phyloP scores from a whole-genome alignment of 164 flowering plant species.

The Vitis amurensis region DNA sequence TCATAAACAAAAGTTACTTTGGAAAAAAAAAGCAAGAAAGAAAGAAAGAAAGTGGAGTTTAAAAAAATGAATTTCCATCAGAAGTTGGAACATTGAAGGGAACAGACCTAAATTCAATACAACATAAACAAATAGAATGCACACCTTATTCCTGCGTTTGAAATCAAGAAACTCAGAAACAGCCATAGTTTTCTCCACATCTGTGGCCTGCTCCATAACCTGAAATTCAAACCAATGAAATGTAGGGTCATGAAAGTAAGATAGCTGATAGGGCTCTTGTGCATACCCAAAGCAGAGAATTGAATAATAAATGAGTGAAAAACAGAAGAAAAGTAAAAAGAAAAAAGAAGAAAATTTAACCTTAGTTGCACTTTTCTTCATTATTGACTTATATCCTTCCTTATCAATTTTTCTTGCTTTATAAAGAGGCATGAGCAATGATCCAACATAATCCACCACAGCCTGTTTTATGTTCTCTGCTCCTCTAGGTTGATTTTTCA shows the following conservation, averaged over 20 bases:
- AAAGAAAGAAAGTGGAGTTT: no score
- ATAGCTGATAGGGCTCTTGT: not conserved
- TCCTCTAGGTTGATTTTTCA: slow-evolving; percentile 55
- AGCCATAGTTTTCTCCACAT: slow-evolving; percentile 85
- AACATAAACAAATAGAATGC: slow-evolving; percentile 4
- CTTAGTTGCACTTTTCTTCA: slow-evolving; percentile 97
- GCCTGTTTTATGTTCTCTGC: slow-evolving; percentile 77
- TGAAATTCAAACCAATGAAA: slow-evolving; percentile 24
- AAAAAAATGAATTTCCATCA: no score
- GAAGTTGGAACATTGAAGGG: no score
- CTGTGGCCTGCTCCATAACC: slow-evolving; percentile 96
- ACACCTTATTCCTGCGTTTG: slow-evolving; percentile 90
- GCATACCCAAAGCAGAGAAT: not conserved
- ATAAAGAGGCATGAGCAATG: slow-evolving; percentile 95
- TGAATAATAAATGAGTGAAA: not conserved
- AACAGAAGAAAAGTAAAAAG: not conserved
- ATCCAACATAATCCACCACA: slow-evolving; percentile 86
- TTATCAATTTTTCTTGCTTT: slow-evolving; percentile 88
- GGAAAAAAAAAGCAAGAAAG: no score
- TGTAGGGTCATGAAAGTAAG: not conserved
- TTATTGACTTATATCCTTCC: slow-evolving; percentile 91
- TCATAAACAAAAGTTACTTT: no score
- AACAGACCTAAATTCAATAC: not conserved
- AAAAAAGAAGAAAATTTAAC: slow-evolving; percentile 29
- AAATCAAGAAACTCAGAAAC: slow-evolving; percentile 86